Percentiles rank a stretch among this genome's conserved stretches.
Evolutionary conservation across 345 rosid species (phyloP).

Genomic region (Heritiera littoralis): DNA sequence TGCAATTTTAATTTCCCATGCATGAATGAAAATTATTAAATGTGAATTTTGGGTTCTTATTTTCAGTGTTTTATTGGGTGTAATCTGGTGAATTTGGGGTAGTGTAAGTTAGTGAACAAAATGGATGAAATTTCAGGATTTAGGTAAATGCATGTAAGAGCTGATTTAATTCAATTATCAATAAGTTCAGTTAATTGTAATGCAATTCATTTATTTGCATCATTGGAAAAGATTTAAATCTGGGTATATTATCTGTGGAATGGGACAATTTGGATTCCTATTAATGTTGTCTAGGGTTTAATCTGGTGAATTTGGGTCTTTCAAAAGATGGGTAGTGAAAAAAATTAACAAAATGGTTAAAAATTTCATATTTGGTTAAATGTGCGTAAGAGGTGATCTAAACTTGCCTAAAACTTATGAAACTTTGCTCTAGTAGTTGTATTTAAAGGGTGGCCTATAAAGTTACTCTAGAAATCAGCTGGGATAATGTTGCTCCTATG

Average conservation of each 20-base stretch:
- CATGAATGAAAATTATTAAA: background rate
- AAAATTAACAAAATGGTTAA: background rate
- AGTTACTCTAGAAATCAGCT: background rate
- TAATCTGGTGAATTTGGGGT: background rate
- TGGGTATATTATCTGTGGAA: background rate
- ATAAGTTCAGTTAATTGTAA: background rate
- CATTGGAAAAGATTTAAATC: background rate
- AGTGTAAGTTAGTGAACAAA: background rate
- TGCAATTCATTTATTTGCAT: background rate
- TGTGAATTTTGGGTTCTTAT: background rate
- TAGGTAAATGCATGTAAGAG: background rate
- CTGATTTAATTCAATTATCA: background rate
- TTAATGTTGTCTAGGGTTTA: background rate
- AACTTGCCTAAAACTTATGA: background rate
- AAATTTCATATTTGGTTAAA: background rate
- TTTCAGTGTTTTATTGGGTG: background rate
- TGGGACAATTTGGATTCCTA: background rate
- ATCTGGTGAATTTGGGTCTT: background rate
- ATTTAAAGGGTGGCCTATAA: background rate
- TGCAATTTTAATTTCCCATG: background rate
- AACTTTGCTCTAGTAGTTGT: background rate
- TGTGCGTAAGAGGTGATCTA: background rate
- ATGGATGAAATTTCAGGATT: background rate
- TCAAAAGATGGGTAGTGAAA: background rate
- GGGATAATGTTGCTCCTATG: slow-evolving; percentile 31